Percentiles rank a stretch among this genome's conserved stretches.
Conservation (phyloP, 1,284 basidiomycete species). For the Rhodofomes roseus region DNA sequence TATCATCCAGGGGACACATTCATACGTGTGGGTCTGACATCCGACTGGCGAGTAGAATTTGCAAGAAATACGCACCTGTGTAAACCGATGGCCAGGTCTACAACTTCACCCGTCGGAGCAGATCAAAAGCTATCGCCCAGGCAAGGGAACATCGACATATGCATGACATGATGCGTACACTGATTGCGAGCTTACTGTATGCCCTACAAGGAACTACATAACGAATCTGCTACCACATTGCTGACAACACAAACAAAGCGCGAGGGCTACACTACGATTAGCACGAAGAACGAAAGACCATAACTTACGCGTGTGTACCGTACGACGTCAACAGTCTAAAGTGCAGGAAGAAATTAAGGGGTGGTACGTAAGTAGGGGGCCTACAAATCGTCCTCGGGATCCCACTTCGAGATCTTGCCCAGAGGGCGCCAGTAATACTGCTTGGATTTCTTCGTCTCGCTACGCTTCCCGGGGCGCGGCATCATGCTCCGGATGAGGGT, state of each 20-base stretch:
- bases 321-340: not conserved
- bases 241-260: not conserved
- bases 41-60: too few relatives aligned
- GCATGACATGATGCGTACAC: not conserved
- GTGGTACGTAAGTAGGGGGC: not conserved
- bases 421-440: slow-evolving; percentile 74
- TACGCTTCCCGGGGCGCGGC: slow-evolving; percentile 68
- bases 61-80: too few relatives aligned
- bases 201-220: not conserved
- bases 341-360: not conserved
- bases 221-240: not conserved
- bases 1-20: too few relatives aligned
- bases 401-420: slow-evolving; percentile 31
- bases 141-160: too few relatives aligned
- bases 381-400: slow-evolving; percentile 29
- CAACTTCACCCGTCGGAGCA: too few relatives aligned
- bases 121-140: too few relatives aligned
- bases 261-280: slow-evolving; percentile 1
- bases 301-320: slow-evolving; percentile 1
- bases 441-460: slow-evolving; percentile 74
- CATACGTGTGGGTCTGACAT: too few relatives aligned
- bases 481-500: slow-evolving; percentile 62
- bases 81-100: too few relatives aligned
- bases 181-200: not conserved
- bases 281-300: not conserved